phyloP scores from a whole-genome alignment of 1,284 basidiomycete genomes.

The Rhodotorula sp. region DNA sequence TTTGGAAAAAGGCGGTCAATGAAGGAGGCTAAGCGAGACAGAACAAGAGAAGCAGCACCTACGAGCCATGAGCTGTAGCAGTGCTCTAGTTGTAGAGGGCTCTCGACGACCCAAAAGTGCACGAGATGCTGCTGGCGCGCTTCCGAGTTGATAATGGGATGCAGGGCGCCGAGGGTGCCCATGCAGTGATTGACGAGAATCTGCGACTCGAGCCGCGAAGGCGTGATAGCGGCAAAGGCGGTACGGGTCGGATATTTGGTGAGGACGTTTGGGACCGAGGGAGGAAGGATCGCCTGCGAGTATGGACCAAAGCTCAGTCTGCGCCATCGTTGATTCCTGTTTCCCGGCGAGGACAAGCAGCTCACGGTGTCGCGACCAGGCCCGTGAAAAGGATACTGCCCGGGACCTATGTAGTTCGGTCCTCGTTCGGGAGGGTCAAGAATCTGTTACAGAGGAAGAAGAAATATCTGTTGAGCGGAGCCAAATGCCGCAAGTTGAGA shows the following conservation, averaged over 20 bases:
- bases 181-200: neutral
- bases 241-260: neutral
- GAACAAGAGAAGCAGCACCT: neutral
- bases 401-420: neutral
- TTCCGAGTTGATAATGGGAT: neutral
- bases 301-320: neutral
- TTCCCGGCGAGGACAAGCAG: no score
- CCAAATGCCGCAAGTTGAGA: neutral
- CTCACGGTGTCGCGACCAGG: neutral
- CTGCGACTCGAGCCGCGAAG: neutral
- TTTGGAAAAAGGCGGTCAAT: neutral
- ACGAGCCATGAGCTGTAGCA: constrained; percentile 2
- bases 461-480: neutral
- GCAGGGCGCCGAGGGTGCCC: neutral
- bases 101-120: neutral
- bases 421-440: neutral
- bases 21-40: neutral
- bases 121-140: neutral
- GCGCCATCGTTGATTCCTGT: no score
- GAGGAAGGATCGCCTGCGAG: neutral
- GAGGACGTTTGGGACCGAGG: neutral
- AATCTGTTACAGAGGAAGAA: neutral
- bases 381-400: neutral
- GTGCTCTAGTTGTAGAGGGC: neutral
- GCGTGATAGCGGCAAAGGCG: neutral